Evolutionary conservation across 768 basidiomycete genomes (phyloP), one percentile per base, ranked within the genome.

Genomic region (Termitomyces sp.): DNA sequence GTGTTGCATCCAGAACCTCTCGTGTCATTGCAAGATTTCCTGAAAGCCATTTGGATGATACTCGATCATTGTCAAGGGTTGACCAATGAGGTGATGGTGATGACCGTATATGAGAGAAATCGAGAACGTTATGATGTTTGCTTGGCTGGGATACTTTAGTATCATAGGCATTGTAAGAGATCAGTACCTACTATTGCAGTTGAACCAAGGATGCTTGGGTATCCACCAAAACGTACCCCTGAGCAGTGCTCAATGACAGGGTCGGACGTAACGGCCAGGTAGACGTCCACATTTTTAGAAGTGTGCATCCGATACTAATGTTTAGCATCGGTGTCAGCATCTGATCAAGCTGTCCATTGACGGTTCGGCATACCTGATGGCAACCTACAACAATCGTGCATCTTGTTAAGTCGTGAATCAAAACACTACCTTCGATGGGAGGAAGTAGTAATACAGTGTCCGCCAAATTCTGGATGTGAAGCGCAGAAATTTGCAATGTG

Each of bases 291-390:
- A 9, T 76, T 62, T 0, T 69, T 77, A 1, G 94, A 93, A 20
- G 81, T 79, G 70, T 96, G 94, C 84, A 96, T 94, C 48, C 94
- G 87, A 70, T 94, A 94, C 94, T 96, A 54, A 31, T 58, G 34
- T 48, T 25, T 5, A 8, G 48, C 11, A 43, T 45, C 37, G 57
- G n/a, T 2, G 4, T 51, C 17, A 36, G 37, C 42, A 59, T 31
- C 46, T 25, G 2, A 32, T 43, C n/a, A 10, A 14, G 29, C 31
- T 42, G 32, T 20, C 9, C 49, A 17, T 17, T 15, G 7, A 51
- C 9, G 2, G 36, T 34, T 38, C 14, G 42, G 42, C 74, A 34
- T 67, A 93, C 94, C 82, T 96, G 94, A 69, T 92, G 94, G 66
- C 89, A 90, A 1, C 85, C 87, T 4, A 91, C 74, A 11, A 84